Base-by-base conservation (phyloP, 345 rosid genomes). In the Salix viminalis region DNA sequence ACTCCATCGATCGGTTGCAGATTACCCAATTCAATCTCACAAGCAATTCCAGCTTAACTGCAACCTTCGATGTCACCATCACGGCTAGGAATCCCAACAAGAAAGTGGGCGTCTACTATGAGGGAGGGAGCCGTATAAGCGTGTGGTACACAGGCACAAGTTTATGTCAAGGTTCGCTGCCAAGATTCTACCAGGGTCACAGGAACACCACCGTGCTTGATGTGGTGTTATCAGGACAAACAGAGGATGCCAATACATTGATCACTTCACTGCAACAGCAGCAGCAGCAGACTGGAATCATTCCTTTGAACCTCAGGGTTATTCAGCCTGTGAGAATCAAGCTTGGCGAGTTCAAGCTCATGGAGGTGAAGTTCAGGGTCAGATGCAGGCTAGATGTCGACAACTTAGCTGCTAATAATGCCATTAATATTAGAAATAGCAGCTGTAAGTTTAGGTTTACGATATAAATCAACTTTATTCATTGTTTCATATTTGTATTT, bases 121-220 rank as follows among this genome's bases (percentile, higher is more conserved):
- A 90, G 67, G 87, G 88, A 0, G 97, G 97, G n/a, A 94, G 98
- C 86, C 84, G 44, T 36, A 87, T 94, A 37, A 84, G 86, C 34
- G 97, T 86, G 34, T 90, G 79, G 70, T 91, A 87, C 83, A 46
- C 65, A 7, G 88, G 84, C 18, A 83, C 91, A 4, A 75, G 81
- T 56, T 83, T 94, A 6, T 86, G 94, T 34, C 78, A 90, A 73
- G 97, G 98, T 5, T 82, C 98, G 4, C 76, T 92, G 62, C 98
- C 98, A 0, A 90, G 88, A 79, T 94, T 94, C 80, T 94, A 92
- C 82, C 98, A 94, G 73, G 97, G 98, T n/a, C 95, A 94, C 75
- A 74, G 74, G 83, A 94, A 91, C 76, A 92, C 95, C 15, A 92
- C 98, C 0, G 85, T 87, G 66, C 87, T 94, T 56, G 61, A 69